Percentiles rank a stretch among this genome's conserved stretches.
phyloP scores from a whole-genome alignment of 805 yeast species.

The Metschnikowia aberdeeniae region DNA sequence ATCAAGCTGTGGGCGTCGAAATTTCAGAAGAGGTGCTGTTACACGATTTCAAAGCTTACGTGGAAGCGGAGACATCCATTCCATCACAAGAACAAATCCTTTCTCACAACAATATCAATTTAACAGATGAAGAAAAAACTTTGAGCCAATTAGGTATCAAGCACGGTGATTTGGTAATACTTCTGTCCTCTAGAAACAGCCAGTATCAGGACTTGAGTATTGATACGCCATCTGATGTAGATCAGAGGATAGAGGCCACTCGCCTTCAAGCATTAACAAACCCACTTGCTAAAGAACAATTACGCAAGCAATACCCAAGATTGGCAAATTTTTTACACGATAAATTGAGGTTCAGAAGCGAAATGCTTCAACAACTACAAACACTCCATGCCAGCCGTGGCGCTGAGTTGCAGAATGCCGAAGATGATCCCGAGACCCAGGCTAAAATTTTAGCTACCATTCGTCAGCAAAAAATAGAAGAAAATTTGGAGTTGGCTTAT shows the following conservation, averaged over 20 bases:
- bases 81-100: conserved; percentile 46
- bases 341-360: conserved; percentile 43
- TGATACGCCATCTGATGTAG: neutral
- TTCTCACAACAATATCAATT: conserved; percentile 40
- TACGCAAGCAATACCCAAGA: conserved; percentile 42
- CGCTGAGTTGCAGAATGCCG: neutral
- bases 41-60: conserved; percentile 65
- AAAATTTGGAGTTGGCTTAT: conserved; percentile 72
- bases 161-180: conserved; percentile 58
- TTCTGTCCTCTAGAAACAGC: conserved; percentile 18
- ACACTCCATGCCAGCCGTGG: conserved; percentile 26
- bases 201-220: neutral
- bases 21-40: conserved; percentile 61
- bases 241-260: conserved; percentile 32
- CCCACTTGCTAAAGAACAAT: conserved; percentile 34
- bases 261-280: conserved; percentile 47
- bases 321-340: conserved; percentile 45
- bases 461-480: conserved; percentile 70
- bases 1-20: conserved; percentile 46
- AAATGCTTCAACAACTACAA: conserved; percentile 22
- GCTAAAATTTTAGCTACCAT: conserved; percentile 61
- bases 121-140: conserved; percentile 33
- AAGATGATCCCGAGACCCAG: conserved; percentile 64
- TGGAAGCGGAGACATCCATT: conserved; percentile 66
- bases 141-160: conserved; percentile 46